Base-by-base conservation (phyloP, 2,329 filamentous ascomycete genomes). In the Ascochyta pisi region DNA sequence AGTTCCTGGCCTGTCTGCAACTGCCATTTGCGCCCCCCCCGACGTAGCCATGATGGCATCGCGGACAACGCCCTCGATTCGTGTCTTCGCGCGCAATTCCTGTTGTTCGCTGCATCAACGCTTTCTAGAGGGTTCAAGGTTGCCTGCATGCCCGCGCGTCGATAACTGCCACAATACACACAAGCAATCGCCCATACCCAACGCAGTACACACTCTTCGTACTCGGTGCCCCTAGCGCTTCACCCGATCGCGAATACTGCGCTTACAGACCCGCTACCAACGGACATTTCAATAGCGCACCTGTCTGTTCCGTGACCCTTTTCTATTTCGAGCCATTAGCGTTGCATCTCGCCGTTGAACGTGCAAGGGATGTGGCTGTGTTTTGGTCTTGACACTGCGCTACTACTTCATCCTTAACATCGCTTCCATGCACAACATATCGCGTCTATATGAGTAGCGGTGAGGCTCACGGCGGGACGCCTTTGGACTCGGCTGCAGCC, bases 21-120 rank as follows among this genome's bases (percentile, higher is more conserved):
- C 40, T 39, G 34, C 40, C 34, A 51, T 52, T 41, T 52, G 50
- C 43, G 23, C 29, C 37, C 47, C 37, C 47, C 41, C 39, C 48
- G 47, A 56, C 53, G 53, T 56, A 51, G 41, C 19, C 47, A 51
- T 51, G 53, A 56, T 56, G 53, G 47, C 47, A 56, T 56, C 38
- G 48, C 43, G 48, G 42, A 22, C 47, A 19, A 34, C 24, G n/a
- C 38, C 26, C 46, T 45, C 22, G 29, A 47, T 56, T 42, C 15
- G 37, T 55, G 38, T n/a, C 13, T 24, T 15, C 34, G 24, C 15
- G 4, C 31, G 22, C 47, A 42, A 33, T 48, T 47, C 53, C 33
- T 56, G 53, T 27, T 48, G 42, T 10, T 22, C 12, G 6, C 19
- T 12, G 8, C 15, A 6, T 37, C 16, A 16, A 46, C 24, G 15